Evolutionary conservation across 495 filamentous ascomycete genomes (phyloP), one percentile per base, ranked within the genome.

Genomic region (Penicillium odoratum): DNA sequence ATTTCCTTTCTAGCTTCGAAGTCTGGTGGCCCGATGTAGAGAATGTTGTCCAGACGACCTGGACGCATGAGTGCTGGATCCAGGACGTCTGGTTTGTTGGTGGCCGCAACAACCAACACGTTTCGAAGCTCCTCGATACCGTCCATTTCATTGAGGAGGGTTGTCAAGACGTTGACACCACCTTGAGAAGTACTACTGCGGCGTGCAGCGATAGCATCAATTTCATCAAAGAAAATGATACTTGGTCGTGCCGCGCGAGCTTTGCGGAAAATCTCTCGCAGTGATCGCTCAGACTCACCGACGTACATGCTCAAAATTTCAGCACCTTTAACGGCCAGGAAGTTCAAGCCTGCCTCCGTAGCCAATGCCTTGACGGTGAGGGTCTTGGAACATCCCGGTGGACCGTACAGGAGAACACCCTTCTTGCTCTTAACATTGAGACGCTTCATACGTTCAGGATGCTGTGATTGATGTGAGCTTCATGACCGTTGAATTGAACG

Each of bases 161-260:
- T 95, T 4, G 93, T 95, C 3, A 98, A 79, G 13, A 96, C 89
- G 71, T 97, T 94, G 21, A 96, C 79, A 26, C 82, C 77, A 4
- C 73, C 75, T 25, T 81, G 75, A 13, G 78, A 73, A 31, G 71
- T 74, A 38, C 76, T 76, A 34, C 85, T 80, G 25, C 92, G 82
- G 58, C 85, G 84, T 9, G 87, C 85, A n/a, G 86, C 92, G 56
- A 98, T 92, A 5, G 92, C 86, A 75, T 98, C 94, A 64, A 98
- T 95, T 70, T 98, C 94, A 70, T 98, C 94, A 66, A 98, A 98
- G 78, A 98, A 98, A 57, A 98, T 92, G 68, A 98, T 93, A 69
- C 89, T 91, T 4, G 94, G 94, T 52, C 86, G 85, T 26, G 93
- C 94, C 40, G 89, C 87, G 44, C 91, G 81, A 3, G 94, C 94